Evolutionary conservation across 2,329 filamentous ascomycete genomes (phyloP), one percentile per base, ranked within the genome.

Genomic region (Colletotrichum sojae): DNA sequence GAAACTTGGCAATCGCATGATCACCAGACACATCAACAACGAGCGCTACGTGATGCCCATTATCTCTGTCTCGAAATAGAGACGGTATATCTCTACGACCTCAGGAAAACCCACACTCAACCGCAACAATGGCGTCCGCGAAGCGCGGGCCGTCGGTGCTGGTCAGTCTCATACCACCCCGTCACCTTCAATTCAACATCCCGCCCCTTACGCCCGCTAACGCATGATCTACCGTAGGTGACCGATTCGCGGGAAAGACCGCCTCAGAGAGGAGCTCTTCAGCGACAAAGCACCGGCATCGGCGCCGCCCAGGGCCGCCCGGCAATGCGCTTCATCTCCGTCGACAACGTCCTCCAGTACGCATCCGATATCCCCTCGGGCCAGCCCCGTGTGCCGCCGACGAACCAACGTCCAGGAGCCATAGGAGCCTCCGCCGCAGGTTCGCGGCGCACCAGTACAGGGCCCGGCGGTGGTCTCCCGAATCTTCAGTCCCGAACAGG

Each of bases 321-420:
- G 73, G 84, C 86, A 73, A 95, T 90, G 84, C 92, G 89, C 75
- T 93, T 93, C 79, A 94, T 98, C 78, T 91, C 90, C 1, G 95
- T 99, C 79, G 96, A 99, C 83, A 97, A 95, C 78, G 93, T 98
- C 73, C 90, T 99, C 5, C 94, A 97, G 79, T 94, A 97, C 83
- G 92, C 94, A 69, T 96, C 94, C 57, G 95, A 98, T 77, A 96
- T 99, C 48, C 96, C 96, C 1, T 98, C 96, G 0, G 95, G 94
- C 75, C 95, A 98, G 80, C 93, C 94, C 64, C 91, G 96, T 46
- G 86, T 89, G 0, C 92, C 93, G 1, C 91, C 90, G 6, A 83
- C 85, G 36, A 80, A 84, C 31, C 78, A 81, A 58, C 80, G 86
- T 63, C 85, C 87, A 16, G 75, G 79, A 76, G 84, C 76, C 73